Evolutionary conservation across 805 yeast genomes (phyloP).

Genomic region (Saturnispora hagleri): DNA sequence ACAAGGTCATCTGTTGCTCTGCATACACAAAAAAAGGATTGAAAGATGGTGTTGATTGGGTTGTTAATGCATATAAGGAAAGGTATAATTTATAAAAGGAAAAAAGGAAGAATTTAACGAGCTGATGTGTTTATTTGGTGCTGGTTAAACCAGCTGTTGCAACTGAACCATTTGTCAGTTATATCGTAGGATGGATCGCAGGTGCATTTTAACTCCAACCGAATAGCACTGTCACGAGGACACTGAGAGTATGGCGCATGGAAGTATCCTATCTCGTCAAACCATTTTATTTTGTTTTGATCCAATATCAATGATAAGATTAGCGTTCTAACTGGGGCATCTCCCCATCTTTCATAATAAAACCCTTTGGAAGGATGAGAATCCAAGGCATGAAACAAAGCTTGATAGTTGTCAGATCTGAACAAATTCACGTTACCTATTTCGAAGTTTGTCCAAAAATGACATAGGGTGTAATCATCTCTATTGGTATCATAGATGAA

Average conservation of each 20-base stretch:
- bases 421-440: slow-evolving; percentile 65
- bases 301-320: slow-evolving; percentile 62
- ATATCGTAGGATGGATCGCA: slow-evolving; percentile 66
- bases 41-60: slow-evolving; percentile 34
- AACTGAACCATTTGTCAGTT: slow-evolving; percentile 40
- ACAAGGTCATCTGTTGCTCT: slow-evolving; percentile 35
- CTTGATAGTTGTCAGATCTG: slow-evolving; percentile 55
- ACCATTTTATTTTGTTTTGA: slow-evolving; percentile 62
- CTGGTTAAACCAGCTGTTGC: slow-evolving; percentile 25
- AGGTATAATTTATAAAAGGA: slow-evolving; percentile 26
- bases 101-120: background rate
- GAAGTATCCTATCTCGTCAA: slow-evolving; percentile 69
- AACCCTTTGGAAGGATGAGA: slow-evolving; percentile 59
- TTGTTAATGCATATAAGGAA: slow-evolving; percentile 31
- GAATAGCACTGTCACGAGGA: slow-evolving; percentile 52
- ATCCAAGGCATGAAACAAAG: slow-evolving; percentile 63
- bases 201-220: slow-evolving; percentile 50
- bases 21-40: slow-evolving; percentile 39
- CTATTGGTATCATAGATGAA: slow-evolving; percentile 57
- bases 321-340: slow-evolving; percentile 72
- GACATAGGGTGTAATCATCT: slow-evolving; percentile 62
- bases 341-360: slow-evolving; percentile 89
- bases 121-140: background rate
- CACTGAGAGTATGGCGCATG: slow-evolving; percentile 77
- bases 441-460: slow-evolving; percentile 87